Percentiles rank a stretch among this genome's conserved stretches.
These are phyloP conservation scores for Solanum gandarillasii DNA, from an alignment of 257 asterid species.

Conservation along the genomic window DNA sequence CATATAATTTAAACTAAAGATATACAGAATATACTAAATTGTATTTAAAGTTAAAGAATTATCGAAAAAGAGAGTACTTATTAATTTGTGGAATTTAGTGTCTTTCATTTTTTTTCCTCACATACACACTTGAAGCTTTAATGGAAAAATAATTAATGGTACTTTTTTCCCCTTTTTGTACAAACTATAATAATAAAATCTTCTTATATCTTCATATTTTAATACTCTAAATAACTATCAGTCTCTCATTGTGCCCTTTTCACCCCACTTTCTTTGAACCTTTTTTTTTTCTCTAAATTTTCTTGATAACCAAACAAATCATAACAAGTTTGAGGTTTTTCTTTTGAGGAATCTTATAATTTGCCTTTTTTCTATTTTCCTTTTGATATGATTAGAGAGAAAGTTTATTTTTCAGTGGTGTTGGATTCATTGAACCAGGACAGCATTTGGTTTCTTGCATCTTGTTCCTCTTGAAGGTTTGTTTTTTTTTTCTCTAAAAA, in stretches of 20 bases:
- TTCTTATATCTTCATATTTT: background rate
- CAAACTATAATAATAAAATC: background rate
- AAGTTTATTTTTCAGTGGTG: background rate
- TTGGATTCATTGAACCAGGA: constrained; percentile 34
- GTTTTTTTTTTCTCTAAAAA: background rate
- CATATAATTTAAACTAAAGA: no score
- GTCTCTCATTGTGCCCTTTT: background rate
- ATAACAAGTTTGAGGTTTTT: background rate
- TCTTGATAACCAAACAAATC: background rate
- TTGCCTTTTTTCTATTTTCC: background rate
- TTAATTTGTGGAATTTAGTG: background rate
- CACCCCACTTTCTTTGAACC: background rate
- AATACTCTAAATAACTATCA: background rate
- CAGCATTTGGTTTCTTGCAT: background rate
- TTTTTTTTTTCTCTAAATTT: background rate
- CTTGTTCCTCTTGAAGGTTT: background rate
- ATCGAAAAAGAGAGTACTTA: background rate
- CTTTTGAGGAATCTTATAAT: background rate
- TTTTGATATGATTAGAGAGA: background rate
- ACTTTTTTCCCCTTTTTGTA: background rate
- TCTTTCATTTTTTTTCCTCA: background rate
- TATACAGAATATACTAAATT: no score
- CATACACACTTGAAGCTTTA: background rate
- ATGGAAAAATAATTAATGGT: background rate
- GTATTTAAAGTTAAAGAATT: no score